Percentiles rank a stretch among this genome's conserved stretches.
These are phyloP conservation scores for Claviceps lovelessii DNA, from an alignment of 2,329 filamentous ascomycete species.

Conservation along the genomic window DNA sequence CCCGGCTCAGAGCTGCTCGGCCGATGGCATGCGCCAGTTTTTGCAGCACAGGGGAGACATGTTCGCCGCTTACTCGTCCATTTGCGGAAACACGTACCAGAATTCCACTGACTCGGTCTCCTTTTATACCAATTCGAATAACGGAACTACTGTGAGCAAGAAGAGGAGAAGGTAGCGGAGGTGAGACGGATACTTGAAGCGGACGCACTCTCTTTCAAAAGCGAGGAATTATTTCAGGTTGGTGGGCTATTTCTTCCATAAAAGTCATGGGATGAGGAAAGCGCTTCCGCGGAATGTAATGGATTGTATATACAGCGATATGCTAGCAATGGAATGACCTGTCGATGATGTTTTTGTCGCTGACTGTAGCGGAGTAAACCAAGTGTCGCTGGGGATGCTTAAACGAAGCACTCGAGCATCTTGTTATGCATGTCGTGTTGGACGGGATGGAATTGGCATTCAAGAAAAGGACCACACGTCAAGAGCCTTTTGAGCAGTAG, in stretches of 20 bases:
- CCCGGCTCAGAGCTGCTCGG: conserved; percentile 29
- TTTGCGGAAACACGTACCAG: conserved; percentile 21
- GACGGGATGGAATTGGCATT: too few relatives aligned
- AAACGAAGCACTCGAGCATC: too few relatives aligned
- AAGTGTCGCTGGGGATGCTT: too few relatives aligned
- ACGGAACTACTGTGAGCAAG: conserved; percentile 10
- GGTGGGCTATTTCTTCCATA: background rate
- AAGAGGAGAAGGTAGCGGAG: background rate
- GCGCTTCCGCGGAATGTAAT: too few relatives aligned
- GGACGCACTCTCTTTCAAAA: background rate
- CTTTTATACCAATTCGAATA: conserved; percentile 18
- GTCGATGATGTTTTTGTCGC: too few relatives aligned
- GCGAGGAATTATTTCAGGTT: background rate
- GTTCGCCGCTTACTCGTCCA: conserved; percentile 26
- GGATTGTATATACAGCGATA: too few relatives aligned
- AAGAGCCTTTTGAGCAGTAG: too few relatives aligned
- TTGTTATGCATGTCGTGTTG: too few relatives aligned
- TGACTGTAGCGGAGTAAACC: too few relatives aligned
- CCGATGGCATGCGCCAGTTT: conserved; percentile 23
- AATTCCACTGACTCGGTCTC: conserved; percentile 22
- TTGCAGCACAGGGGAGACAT: conserved; percentile 22
- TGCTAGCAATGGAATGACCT: too few relatives aligned
- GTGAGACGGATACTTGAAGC: background rate
- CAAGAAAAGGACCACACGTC: too few relatives aligned
- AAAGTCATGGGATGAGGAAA: too few relatives aligned